Evolutionary conservation across 2,329 filamentous ascomycete species (phyloP).

Genomic region (Alternaria ventricosa): DNA sequence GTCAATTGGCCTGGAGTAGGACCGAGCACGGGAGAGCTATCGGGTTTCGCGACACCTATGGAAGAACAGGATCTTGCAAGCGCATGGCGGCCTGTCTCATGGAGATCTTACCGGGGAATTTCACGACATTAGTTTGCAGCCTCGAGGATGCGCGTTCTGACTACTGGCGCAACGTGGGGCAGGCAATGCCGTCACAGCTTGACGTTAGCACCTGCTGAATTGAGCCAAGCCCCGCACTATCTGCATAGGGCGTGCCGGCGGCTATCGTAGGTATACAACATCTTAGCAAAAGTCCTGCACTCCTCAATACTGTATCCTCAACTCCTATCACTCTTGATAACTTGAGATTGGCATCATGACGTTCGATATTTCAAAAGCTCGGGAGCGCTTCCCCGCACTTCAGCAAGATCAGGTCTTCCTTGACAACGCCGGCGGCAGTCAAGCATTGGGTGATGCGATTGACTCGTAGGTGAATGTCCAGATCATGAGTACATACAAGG

Average conservation of each 20-base stretch:
- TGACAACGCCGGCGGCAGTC: slow-evolving; percentile 80
- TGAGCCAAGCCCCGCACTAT: slow-evolving; percentile 12
- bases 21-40: not conserved
- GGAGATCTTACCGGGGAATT: not conserved
- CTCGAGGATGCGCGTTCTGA: not conserved
- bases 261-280: slow-evolving; percentile 5
- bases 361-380: slow-evolving; percentile 64
- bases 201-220: slow-evolving; percentile 14
- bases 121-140: not conserved
- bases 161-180: slow-evolving; percentile 3
- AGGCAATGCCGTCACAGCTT: slow-evolving; percentile 6
- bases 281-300: not conserved
- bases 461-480: slow-evolving; percentile 59
- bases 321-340: not conserved
- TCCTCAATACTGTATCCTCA: not conserved
- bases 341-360: slow-evolving; percentile 5
- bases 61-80: not conserved
- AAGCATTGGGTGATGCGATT: slow-evolving; percentile 70
- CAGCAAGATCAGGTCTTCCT: slow-evolving; percentile 72
- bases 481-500: not conserved
- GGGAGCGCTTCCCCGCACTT: slow-evolving; percentile 72
- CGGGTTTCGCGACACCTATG: not conserved
- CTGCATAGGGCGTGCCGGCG: slow-evolving; percentile 6
- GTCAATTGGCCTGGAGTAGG: not conserved
- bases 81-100: not conserved